Evolutionary conservation across 768 basidiomycete genomes (phyloP), one percentile per base, ranked within the genome.

Genomic region (Kwoniella mangroviensis): DNA sequence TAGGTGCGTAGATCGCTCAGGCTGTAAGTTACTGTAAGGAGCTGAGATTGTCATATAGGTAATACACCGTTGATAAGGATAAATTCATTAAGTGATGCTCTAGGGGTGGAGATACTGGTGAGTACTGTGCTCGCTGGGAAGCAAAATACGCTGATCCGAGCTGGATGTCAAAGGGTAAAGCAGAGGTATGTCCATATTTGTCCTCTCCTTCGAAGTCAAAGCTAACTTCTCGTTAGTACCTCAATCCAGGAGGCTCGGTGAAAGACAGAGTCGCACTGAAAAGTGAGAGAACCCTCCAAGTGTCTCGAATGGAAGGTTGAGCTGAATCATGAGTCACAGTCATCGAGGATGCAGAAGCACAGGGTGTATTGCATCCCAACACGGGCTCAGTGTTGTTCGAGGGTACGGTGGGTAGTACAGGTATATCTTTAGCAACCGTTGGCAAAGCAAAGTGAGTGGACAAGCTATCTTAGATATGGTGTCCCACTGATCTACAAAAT

Each of bases 161-260:
- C 34, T 34, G 15, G 57, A 51, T 22, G 5, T 59, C 28, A 19
- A 68, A 86, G 85, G 95, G 92, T 13, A 98, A 98, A 84, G 93
- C 93, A 12, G 95, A 98, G 87, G 94, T 92, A 67, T 57, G 81
- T 34, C 11, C 34, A 59, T 26, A 17, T 13, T 22, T 34, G 34
- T 34, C 34, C 4, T 57, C 19, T 41, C 34, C 34, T 22, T n/a
- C 24, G 28, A 52, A 28, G 40, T 9, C 34, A 45, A 21, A 1
- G n/a, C 17, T 22, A 19, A 55, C 40, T 59, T 63, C 11, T 34
- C 7, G 11, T 15, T 75, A 98, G 93, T 99, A 90, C 80, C 81
- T 98, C 69, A 99, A 99, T 83, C 96, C 97, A 0, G 96, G 96
- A 26, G 97, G 97, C 51, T 98, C 95, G 64, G 92, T 98, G 60